phyloP scores from a whole-genome alignment of 371 early-diverging fungal species.

The Chytridiales sp. region DNA sequence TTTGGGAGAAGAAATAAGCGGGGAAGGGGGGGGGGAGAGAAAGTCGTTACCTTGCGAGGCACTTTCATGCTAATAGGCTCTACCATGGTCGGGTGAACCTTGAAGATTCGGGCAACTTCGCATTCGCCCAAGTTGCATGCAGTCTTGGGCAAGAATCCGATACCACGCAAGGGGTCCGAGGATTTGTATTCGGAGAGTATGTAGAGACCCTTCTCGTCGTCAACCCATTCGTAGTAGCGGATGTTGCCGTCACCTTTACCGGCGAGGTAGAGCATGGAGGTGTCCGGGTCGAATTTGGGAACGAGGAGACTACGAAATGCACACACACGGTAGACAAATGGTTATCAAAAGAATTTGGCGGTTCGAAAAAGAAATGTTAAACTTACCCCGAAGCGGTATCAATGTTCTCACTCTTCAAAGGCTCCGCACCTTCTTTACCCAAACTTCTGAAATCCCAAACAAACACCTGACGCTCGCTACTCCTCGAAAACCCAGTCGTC shows the following conservation, averaged over 20 bases:
- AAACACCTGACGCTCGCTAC: constrained; percentile 88
- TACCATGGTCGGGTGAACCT: constrained; percentile 78
- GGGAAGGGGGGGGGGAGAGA: not conserved
- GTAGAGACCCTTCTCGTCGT: constrained; percentile 79
- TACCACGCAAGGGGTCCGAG: constrained; percentile 90
- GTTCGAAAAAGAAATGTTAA: not conserved
- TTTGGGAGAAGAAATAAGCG: too few species aligned
- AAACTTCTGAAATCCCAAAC: constrained; percentile 84
- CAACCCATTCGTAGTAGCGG: constrained; percentile 90
- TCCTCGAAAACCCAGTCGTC: constrained; percentile 92
- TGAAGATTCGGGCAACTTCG: constrained; percentile 91
- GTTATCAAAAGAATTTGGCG: not conserved
- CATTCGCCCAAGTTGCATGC: constrained; percentile 80
- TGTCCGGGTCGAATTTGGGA: constrained; percentile 92
- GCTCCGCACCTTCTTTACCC: constrained; percentile 53
- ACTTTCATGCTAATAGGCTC: constrained; percentile 97
- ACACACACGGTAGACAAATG: not conserved
- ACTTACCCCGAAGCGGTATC: constrained; percentile 84
- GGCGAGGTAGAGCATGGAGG: constrained; percentile 87
- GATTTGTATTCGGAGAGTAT: constrained; percentile 85
- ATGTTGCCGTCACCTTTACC: constrained; percentile 98
- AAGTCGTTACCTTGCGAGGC: constrained; percentile 81
- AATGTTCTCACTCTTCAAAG: constrained; percentile 74
- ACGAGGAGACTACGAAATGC: constrained; percentile 72
- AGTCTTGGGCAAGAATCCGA: constrained; percentile 93